Evolutionary conservation across 1,139 yeast species (phyloP), one percentile per base, ranked within the genome.

Genomic region (Pichia sp.): DNA sequence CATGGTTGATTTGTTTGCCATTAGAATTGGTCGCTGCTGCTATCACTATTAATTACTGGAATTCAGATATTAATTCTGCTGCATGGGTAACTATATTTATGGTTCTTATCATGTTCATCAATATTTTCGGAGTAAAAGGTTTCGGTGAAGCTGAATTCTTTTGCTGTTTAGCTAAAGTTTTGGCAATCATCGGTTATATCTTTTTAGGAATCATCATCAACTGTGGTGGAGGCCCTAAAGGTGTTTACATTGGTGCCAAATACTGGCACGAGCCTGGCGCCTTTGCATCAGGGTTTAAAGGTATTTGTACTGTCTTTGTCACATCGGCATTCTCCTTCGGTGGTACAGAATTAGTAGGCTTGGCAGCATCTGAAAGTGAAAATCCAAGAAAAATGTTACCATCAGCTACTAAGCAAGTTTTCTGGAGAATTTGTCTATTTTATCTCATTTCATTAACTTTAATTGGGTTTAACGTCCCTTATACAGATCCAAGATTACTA

Each of bases 11-110:
- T 35, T 74, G 77, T 32, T 57, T 79, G 47, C 86, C 86, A 0
- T 62, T 77, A 46, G 86, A 80, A 57, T 66, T 79, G 49, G 83
- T 79, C 46, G 86, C 85, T 3, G 74, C 82, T 25, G 71, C 84
- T 5, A 63, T 80, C 49, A 75, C 83, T 4, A 76, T 79, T 43
- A 63, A 69, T 37, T 79, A 71, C 55, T 80, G 88, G 86, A 68
- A 76, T 24, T 64, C 70, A 11, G 49, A 57, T 44, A 66, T 75
- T 43, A 71, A 75, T 52, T 67, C 79, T 1, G 84, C 74, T 36
- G 84, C 71, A 4, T 79, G 81, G 81, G 78, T 79, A 8, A 58
- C 64, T 4, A 67, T 79, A 2, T 79, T 79, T 54, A 77, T 72
- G 52, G 74, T 72, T 4, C 58, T 75, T 19, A 75, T 79, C 44